Base-by-base conservation (phyloP, 2,329 filamentous ascomycete genomes). In the Thyridium curvatum region DNA sequence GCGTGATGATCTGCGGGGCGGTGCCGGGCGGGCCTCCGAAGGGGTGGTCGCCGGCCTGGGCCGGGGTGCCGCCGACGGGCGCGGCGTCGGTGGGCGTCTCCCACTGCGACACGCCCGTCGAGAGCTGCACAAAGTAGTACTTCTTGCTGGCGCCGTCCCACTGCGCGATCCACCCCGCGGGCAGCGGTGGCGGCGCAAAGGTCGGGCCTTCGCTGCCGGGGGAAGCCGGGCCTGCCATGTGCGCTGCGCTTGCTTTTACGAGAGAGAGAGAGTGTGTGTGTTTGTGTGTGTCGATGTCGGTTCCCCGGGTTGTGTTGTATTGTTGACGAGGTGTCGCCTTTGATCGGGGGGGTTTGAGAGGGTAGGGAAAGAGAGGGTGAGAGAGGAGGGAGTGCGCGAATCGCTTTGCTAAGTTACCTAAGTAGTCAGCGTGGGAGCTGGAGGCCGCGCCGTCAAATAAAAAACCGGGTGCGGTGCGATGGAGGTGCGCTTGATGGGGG, bases 91-190 rank as follows among this genome's bases (percentile, higher is more conserved):
- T 85, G 26, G 82, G 82, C 26, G 74, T 71, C n/a, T 86, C 82
- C 82, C 83, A 86, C 60, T 86, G 82, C 46, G 82, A 84, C 30
- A 77, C 69, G 35, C 82, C 82, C 8, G 82, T 86, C 38, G 79
- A 80, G 39, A 86, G 74, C 59, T 86, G 81, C 37, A 86, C 82
- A 56, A 77, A 84, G 59, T 84, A 84, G 57, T 83, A 84, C 58
- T 82, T 82, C 57, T 68, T 74, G 58, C 70, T 77, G 41, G 68
- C 55, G 45, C 71, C 74, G 54, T 84, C 79, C 79, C 79, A 84
- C 62, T 84, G 79, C 42, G 79, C 77, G 52, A 82, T 83, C 79
- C 79, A 84, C 52, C 79, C 79, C 12, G 75, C 62, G 36, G 79
- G 79, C 38, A 83, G 69, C 34, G 67, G 64, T 35, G 79, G 79